Evolutionary conservation across 1,284 basidiomycete species (phyloP), one percentile per base, ranked within the genome.

Genomic region (Athelia psychrophila): DNA sequence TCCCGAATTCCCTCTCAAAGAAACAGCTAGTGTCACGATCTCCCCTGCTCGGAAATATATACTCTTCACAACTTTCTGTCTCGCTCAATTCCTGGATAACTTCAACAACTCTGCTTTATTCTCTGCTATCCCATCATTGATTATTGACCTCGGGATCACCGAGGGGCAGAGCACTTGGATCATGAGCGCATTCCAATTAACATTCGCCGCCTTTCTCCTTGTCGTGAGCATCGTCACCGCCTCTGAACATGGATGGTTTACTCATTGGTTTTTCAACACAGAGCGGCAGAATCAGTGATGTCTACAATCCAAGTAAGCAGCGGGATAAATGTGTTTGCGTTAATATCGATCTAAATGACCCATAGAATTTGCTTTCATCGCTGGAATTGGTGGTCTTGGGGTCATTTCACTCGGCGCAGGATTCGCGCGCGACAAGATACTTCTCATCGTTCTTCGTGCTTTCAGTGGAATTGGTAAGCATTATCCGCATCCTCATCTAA

Each of bases 151-250:
- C 9, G 44, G 54, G 6, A 63, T 68, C 23, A 51, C 53, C 3
- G 56, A 59, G 36, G 59, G 54, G 48, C 58, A 69, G 27, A 54
- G 62, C 9, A 65, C 64, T 42, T 73, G 72, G 71, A 40, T 72
- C 19, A 57, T 70, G 23, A 65, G 67, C 53, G 68, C 65, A 8
- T 73, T 66, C 56, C 64, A 69, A 50, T 56, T 74, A 24, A 74
- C 71, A 1, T 73, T 70, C 53, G 67, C 72, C 3, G 57, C 70
- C 15, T 66, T 73, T 35, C 58, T 67, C 10, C 61, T 66, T 35
- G 48, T 62, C 19, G 66, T 67, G 55, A 15, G 62, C 62, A 19
- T 42, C 47, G 30, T 6, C n/a, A n/a, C n/a, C n/a, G n/a, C n/a
- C 50, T 9, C 36, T 20, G 27, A 3, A 22, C 42, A 19, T 36